Conservation (phyloP, 2,329 filamentous ascomycete species). For the Falciphora oryzae region DNA sequence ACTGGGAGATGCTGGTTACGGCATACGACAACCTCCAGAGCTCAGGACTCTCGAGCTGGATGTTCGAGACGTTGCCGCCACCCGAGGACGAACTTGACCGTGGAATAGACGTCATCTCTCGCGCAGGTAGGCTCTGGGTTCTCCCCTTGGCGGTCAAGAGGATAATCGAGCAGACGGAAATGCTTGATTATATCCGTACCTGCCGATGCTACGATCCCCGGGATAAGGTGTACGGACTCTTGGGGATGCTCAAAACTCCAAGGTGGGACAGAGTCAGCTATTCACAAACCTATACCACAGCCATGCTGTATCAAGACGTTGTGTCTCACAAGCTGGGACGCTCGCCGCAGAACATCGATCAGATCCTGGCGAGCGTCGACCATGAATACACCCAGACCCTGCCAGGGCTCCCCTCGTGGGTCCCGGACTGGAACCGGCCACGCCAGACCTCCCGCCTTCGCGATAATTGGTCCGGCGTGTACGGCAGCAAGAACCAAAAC, state of each 20-base stretch:
- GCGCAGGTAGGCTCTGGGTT: no score
- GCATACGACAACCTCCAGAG: background rate
- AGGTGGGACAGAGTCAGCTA: background rate
- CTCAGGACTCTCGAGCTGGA: background rate
- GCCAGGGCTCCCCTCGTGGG: background rate
- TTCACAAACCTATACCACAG: background rate
- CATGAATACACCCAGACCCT: background rate
- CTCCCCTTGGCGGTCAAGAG: no score
- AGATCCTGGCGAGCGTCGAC: background rate
- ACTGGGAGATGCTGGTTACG: constrained; percentile 1
- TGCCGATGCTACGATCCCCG: background rate
- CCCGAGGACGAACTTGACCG: no score
- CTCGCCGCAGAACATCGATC: background rate
- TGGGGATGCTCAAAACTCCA: background rate
- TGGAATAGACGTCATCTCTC: no score
- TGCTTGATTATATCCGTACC: background rate
- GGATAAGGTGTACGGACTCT: background rate
- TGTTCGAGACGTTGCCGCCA: background rate
- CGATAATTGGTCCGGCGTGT: background rate
- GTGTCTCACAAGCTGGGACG: background rate
- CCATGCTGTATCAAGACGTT: background rate
- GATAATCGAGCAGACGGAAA: no score
- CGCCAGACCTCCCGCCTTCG: background rate
- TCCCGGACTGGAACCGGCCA: constrained; percentile 1
- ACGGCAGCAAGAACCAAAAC: background rate